Percentiles rank a stretch among this genome's conserved stretches.
phyloP scores from a whole-genome alignment of 2,329 filamentous ascomycete species.

The Chalaropsis ovoidea region DNA sequence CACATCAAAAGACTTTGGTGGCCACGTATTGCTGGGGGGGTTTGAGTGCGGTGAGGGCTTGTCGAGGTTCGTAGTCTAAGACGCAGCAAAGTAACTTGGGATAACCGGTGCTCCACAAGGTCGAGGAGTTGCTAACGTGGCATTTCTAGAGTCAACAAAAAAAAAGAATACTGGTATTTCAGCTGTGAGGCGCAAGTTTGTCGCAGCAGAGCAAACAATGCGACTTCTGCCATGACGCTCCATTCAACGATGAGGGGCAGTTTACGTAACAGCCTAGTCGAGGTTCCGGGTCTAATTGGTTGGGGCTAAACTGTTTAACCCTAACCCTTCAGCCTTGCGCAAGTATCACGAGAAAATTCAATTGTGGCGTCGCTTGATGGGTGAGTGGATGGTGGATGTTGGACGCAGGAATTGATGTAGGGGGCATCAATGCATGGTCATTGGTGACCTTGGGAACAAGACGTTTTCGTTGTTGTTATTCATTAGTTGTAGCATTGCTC shows the following conservation, averaged over 20 bases:
- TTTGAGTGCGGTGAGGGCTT: not conserved
- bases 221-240: not conserved
- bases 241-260: slow-evolving; percentile 7
- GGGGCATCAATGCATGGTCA: too few species aligned
- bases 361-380: not conserved
- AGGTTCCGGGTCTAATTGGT: slow-evolving; percentile 4
- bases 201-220: not conserved
- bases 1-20: not conserved
- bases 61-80: not conserved
- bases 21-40: not conserved
- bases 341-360: slow-evolving; percentile 1
- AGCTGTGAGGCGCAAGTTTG: slow-evolving; percentile 1
- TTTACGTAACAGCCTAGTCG: slow-evolving; percentile 17
- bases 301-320: not conserved
- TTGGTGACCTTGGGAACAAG: too few species aligned
- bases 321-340: slow-evolving; percentile 9
- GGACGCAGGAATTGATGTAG: too few species aligned
- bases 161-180: not conserved
- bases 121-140: not conserved
- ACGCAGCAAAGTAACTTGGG: not conserved
- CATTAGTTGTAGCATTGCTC: not conserved
- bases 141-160: not conserved
- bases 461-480: not conserved
- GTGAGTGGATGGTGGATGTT: not conserved
- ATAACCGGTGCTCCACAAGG: not conserved